Base-by-base conservation (phyloP, 176 grass and related monocot genomes). In the Triticum timopheevii region DNA sequence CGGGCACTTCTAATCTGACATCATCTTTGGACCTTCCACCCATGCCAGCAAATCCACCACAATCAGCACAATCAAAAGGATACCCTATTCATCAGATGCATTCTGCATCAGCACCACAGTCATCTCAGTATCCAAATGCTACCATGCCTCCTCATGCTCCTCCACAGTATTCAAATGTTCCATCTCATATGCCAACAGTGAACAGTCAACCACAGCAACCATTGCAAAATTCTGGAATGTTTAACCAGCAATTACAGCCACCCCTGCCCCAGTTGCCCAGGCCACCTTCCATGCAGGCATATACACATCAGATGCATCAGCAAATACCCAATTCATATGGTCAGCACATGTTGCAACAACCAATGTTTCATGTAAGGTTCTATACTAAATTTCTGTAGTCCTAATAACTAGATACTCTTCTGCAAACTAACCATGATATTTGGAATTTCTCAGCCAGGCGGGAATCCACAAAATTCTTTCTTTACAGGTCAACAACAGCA, bases 221-320 rank as follows among this genome's bases (percentile, higher is more conserved):
- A 67, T 78, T 95, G 84, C 94, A 95, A 84, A 93, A 52, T 90
- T 89, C 87, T 86, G 94, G 82, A 88, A 80, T 91, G 23, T 94
- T 89, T 83, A 99, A 94, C 84, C 97, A 94, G 70, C 92, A 81
- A 67, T 74, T 94, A 39, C 97, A 91, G 80, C 97, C 92, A 73
- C 87, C 92, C 40, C 78, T 96, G 86, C 94, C 94, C 23, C 92
- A 90, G 61, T 83, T 94, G 62, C 92, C 90, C 77, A 92, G 97
- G 89, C 94, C 88, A 83, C 92, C 69, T 45, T 38, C 90, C 68
- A 89, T 91, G 94, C 94, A 87, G 25, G 56, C 94, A n/a, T 91
- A 89, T 74, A 15, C 78, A 58, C 87, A 91, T 68, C 91, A 89
- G 75, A 90, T 91, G 69, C 91, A 93, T 83, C 82, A 82, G 2